Base-by-base conservation (phyloP, 495 filamentous ascomycete genomes). In the Penicillium diatomitis region DNA sequence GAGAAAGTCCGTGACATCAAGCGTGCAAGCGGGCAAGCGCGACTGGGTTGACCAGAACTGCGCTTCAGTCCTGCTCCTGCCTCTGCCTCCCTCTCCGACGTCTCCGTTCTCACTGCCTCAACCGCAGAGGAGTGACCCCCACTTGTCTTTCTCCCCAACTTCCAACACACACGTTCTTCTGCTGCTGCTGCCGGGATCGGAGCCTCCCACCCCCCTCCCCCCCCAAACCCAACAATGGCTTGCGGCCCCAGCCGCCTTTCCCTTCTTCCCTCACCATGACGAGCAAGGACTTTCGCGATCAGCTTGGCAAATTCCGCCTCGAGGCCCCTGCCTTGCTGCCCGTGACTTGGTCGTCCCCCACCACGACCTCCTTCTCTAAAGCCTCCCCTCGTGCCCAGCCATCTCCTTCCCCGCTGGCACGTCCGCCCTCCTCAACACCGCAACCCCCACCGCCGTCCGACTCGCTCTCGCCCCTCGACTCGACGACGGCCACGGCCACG, bases 271-370 rank as follows among this genome's bases (percentile, higher is more conserved):
- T 43, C 32, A 46, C 33, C 9, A 36, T 37, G 34, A 46, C 32
- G 12, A 69, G 55, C 53, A 66, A 67, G 53, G 67, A 71, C 8
- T 73, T 71, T 49, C 67, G 68, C 46, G 67, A 69, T 48, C 70
- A 73, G 50, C 61, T 73, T 54, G 70, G 70, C 51, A 69, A 70
- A 50, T 73, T 73, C 47, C 70, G 70, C 46, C 60, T 73, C 41
- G 67, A 70, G 12, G 61, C 61, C n/a, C 51, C 55, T 7, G 38
- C 47, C 32, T 46, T 54, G 34, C 35, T 52, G 28, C 45, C 67
- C 3, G 30, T 50, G 29, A 46, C 58, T 40, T 53, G 56, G 54
- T 53, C 49, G 44, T 42, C 58, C 10, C 30, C 48, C 20, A 32
- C 55, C 4, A 20, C 38, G 4, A 35, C 36, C 28, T 41, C 12